Evolutionary conservation across 2,329 filamentous ascomycete species (phyloP).

Genomic region (Colletotrichum sp.): DNA sequence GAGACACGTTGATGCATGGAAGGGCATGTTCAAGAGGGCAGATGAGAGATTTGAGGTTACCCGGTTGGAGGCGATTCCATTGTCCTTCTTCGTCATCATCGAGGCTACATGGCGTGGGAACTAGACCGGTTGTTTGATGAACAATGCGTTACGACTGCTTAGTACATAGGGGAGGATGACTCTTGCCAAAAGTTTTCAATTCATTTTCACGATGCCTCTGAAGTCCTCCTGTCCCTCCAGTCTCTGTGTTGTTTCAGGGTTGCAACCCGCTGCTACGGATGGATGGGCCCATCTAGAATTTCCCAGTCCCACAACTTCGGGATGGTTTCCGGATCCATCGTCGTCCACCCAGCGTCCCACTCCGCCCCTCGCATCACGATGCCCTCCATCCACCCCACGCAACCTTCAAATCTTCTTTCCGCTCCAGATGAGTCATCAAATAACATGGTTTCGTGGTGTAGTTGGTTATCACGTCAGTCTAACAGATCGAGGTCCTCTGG

Average conservation of each 20-base stretch:
- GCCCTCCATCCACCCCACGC: background rate
- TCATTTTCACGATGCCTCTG: background rate
- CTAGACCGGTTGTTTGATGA: background rate
- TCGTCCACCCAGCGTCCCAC: background rate
- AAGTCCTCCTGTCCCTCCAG: background rate
- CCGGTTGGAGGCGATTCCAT: slow-evolving; percentile 37
- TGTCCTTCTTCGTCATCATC: slow-evolving; percentile 40
- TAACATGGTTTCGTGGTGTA: slow-evolving; percentile 30
- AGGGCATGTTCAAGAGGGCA: slow-evolving; percentile 46
- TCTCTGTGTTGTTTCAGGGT: background rate
- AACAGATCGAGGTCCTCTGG: slow-evolving; percentile 31
- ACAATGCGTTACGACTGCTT: background rate
- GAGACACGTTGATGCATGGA: slow-evolving; percentile 50
- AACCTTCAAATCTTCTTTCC: background rate
- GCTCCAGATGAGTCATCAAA: background rate
- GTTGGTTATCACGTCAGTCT: slow-evolving; percentile 57
- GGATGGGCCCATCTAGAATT: background rate
- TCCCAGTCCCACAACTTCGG: background rate
- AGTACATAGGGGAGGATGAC: background rate
- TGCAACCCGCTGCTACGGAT: background rate
- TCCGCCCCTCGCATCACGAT: background rate
- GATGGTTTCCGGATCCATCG: background rate
- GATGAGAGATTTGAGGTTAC: slow-evolving; percentile 50
- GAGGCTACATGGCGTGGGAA: slow-evolving; percentile 40
- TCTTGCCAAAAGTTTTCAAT: background rate